These are phyloP conservation scores for Ogataea trehalophila DNA, from an alignment of 805 yeast species.

Conservation along the genomic window DNA sequence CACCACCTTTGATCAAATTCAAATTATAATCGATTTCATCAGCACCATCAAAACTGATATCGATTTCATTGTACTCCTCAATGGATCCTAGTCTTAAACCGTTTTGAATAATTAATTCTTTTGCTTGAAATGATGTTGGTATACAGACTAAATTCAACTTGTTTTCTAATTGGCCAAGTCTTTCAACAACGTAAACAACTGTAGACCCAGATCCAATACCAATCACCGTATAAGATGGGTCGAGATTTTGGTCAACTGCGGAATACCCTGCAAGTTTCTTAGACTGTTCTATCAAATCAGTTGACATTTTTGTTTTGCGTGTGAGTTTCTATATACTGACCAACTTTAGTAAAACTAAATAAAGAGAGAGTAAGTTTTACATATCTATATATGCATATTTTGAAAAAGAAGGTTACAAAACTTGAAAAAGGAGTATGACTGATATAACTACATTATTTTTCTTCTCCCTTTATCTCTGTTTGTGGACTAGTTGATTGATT, in stretches of 20 bases:
- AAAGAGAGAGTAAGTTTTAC: background rate
- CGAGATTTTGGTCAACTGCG: conserved; percentile 87
- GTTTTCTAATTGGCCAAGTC: conserved; percentile 66
- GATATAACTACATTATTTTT: no score
- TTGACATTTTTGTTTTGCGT: background rate
- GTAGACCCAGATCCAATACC: conserved; percentile 98
- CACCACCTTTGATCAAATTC: conserved; percentile 95
- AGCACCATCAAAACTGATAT: conserved; percentile 96
- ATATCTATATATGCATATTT: no score
- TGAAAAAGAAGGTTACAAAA: no score
- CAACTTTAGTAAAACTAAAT: no score
- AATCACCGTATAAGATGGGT: conserved; percentile 62
- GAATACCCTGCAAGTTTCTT: conserved; percentile 83
- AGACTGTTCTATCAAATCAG: conserved; percentile 59
- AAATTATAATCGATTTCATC: conserved; percentile 84
- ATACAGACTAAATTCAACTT: conserved; percentile 65
- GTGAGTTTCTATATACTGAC: background rate
- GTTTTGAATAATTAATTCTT: conserved; percentile 73
- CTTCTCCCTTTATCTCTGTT: no score
- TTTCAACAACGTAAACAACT: conserved; percentile 90
- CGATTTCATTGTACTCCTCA: conserved; percentile 77
- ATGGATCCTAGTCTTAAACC: conserved; percentile 74
- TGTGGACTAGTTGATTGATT: no score
- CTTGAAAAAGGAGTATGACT: no score
- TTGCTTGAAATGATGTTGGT: conserved; percentile 96